Evolutionary conservation across 495 filamentous ascomycete genomes (phyloP), one percentile per base, ranked within the genome.

Genomic region (Talaromyces proteolyticus): DNA sequence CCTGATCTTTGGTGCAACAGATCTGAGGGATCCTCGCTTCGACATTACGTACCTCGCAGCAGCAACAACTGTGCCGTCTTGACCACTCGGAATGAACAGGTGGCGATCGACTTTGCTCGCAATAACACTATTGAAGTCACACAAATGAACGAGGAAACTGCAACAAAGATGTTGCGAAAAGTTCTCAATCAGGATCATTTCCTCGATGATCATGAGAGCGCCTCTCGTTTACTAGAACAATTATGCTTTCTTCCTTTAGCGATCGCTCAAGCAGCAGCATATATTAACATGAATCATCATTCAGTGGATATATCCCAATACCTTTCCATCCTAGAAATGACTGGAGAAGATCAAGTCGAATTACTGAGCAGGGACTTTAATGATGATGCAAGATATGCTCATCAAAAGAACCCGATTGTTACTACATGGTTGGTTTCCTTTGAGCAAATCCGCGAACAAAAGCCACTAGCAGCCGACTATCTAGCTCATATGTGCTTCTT

Each of bases 401-500:
- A 55, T 2, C 56, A 56, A 20, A 62, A 68, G 43, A 76, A 75
- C 53, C 62, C 75, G 4, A 62, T 77, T 11, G 72, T 70, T 17
- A 61, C 57, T 6, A 79, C 75, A 6, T 78, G 67, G 72, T 56
- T 66, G 3, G 60, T 76, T 17, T 72, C 72, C 6, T 72, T 76
- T 47, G 59, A 69, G 1, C 68, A 74, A 44, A 70, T 75, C n/a
- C 59, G 55, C 34, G 42, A 54, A 21, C 43, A 39, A 17, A 52
- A 72, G 40, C 23, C 42, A 0, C 19, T 50, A 10, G 69, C 71
- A 5, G 66, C 68, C 4, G 47, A 64, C 1, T 55, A 63, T 25
- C 47, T 75, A 8, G 51, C 51, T 8, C 69, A 70, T 52, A 65
- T 74, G 51, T 56, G 64, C 5, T 57, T 58, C 21, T 50, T 74